Base-by-base conservation (phyloP, 1,139 yeast species). In the Entelexis sorbosivorans region DNA sequence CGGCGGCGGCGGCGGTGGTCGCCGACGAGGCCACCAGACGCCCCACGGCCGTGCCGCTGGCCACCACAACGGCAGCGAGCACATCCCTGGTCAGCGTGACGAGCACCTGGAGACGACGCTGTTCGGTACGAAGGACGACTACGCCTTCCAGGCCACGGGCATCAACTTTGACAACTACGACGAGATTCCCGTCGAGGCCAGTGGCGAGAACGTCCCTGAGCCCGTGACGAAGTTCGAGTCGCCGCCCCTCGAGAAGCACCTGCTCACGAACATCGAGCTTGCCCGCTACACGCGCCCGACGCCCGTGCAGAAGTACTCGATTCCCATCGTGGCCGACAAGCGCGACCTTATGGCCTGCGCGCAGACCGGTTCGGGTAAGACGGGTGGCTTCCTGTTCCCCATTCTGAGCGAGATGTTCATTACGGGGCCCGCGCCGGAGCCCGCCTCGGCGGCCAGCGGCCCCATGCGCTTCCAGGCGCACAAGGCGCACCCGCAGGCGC, bases 271-370 rank as follows among this genome's bases (percentile, higher is more conserved):
- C 73, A 85, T 93, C 61, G 74, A 74, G 59, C 74, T 83, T 60
- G 93, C 97, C 46, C 81, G 96, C 70, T 93, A 91, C 76, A 79
- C 84, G 59, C 87, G 77, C 71, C 98, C 98, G 64, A 91, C 99
- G 40, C 99, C 99, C 50, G 99, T 91, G 54, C 99, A 91, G 71
- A 91, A 91, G 73, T 91, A 91, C 76, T 91, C 98, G 48, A 87
- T 91, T 61, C 98, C 99, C 59, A 91, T 93, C 64, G 95, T 93
- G 61, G 88, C 95, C 56, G 81, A 75, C 51, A 95, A 95, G 64
- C 82, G 98, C 74, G 99, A 91, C 72, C 81, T 91, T 73, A 91
- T 91, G 98, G 98, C 98, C 44, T 91, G 98, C 81, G 98, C 98
- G 58, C 98, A 91, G 76, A 91, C 98, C 63, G 97, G 75, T 85